Percentiles rank a stretch among this genome's conserved stretches.
Evolutionary conservation across 139 green algal genomes (phyloP).

Genomic region (Edaphochlamys debaryana): DNA sequence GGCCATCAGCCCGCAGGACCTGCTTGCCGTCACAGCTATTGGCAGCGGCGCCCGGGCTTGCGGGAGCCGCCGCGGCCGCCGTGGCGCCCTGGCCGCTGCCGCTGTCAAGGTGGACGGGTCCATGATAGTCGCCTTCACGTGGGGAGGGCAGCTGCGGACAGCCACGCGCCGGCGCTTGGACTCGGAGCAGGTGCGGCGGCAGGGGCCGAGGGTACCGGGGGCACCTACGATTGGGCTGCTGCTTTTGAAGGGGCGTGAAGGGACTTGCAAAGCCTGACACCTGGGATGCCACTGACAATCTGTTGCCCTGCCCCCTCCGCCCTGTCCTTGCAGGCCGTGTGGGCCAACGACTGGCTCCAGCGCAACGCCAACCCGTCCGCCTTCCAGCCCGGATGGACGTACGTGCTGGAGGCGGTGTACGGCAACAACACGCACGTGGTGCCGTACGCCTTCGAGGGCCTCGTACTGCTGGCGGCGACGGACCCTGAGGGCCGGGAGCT

Average conservation of each 20-base stretch:
- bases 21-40: too few relatives aligned
- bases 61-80: not conserved
- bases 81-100: not conserved
- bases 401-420: constrained; percentile 50
- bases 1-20: too few relatives aligned
- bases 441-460: too few relatives aligned
- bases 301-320: too few relatives aligned
- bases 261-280: too few relatives aligned
- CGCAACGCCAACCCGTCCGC: not conserved
- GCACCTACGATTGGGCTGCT: too few relatives aligned
- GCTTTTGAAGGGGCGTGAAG: too few relatives aligned
- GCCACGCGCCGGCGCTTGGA: constrained; percentile 42
- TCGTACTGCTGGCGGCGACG: constrained; percentile 43
- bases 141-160: constrained; percentile 32
- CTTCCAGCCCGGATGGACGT: constrained; percentile 48
- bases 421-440: too few relatives aligned
- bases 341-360: constrained; percentile 31
- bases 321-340: constrained; percentile 44
- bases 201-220: too few relatives aligned
- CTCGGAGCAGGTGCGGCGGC: constrained; percentile 60
- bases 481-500: constrained; percentile 23
- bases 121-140: constrained; percentile 28
- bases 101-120: constrained; percentile 56
- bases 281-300: too few relatives aligned
- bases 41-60: too few relatives aligned